phyloP scores from a whole-genome alignment of 805 yeast species.

The Candida sanyiensis region DNA sequence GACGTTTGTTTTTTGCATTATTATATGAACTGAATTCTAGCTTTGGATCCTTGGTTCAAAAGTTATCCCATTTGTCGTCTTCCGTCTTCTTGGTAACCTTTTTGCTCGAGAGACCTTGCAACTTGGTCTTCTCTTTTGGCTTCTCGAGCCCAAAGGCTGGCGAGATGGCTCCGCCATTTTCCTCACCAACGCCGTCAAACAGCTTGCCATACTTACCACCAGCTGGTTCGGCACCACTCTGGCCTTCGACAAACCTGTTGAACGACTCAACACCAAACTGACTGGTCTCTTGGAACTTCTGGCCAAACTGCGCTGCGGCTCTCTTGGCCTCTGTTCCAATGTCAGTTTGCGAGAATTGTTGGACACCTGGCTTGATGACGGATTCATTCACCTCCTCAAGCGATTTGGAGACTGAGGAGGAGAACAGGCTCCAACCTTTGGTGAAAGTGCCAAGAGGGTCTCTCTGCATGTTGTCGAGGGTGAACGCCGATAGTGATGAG shows the following conservation, averaged over 20 bases:
- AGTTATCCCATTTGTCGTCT: constrained; percentile 68
- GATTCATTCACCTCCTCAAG: constrained; percentile 80
- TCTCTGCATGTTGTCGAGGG: constrained; percentile 60
- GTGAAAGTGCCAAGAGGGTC: constrained; percentile 90
- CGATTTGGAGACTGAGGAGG: constrained; percentile 78
- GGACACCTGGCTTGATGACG: constrained; percentile 87
- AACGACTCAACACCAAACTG: constrained; percentile 62
- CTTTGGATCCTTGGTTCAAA: constrained; percentile 30
- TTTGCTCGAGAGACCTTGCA: constrained; percentile 43
- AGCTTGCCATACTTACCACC: constrained; percentile 43
- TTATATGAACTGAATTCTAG: constrained; percentile 1
- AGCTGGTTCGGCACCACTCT: constrained; percentile 25
- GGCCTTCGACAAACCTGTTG: constrained; percentile 37
- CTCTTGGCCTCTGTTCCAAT: constrained; percentile 74
- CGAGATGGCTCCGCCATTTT: constrained; percentile 35
- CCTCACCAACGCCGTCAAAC: constrained; percentile 50
- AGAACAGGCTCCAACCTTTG: constrained; percentile 92
- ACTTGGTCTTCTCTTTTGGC: constrained; percentile 54
- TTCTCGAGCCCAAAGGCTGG: constrained; percentile 64
- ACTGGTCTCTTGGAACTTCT: constrained; percentile 85
- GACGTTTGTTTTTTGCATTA: not conserved
- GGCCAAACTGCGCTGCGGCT: constrained; percentile 97
- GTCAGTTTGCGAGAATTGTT: constrained; percentile 75
- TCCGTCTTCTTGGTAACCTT: constrained; percentile 36
- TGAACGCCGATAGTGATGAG: constrained; percentile 50